Percentiles rank a stretch among this genome's conserved stretches.
These are phyloP conservation scores for Hygrophila difformis DNA, from an alignment of 257 asterid species.

Conservation along the genomic window DNA sequence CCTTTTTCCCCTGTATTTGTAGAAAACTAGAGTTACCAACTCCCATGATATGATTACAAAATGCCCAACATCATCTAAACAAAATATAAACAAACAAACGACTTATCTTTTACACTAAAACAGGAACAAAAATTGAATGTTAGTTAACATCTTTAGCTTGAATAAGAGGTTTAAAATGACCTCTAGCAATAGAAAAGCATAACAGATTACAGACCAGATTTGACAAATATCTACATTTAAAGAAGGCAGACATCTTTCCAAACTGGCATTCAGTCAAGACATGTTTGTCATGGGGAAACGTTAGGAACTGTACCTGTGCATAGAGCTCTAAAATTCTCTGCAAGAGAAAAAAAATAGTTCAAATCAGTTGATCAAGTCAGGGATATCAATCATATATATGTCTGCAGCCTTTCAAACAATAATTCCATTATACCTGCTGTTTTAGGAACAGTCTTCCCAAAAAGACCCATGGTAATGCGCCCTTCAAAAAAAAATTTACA, in stretches of 20 bases:
- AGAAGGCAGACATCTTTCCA: background rate
- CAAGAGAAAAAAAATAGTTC: constrained; percentile 21
- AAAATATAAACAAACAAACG: no score
- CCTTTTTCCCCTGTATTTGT: constrained; percentile 74
- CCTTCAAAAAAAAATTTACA: constrained; percentile 33
- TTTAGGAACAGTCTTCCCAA: constrained; percentile 90
- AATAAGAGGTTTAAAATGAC: background rate
- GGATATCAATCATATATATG: constrained; percentile 6
- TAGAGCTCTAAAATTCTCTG: constrained; percentile 91
- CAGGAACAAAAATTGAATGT: no score
- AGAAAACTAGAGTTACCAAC: background rate
- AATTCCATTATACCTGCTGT: constrained; percentile 58
- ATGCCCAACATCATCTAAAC: no score
- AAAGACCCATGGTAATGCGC: constrained; percentile 86
- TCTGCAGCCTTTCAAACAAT: background rate
- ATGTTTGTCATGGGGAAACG: background rate
- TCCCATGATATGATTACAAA: background rate
- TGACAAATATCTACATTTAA: background rate
- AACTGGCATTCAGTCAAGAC: constrained; percentile 1
- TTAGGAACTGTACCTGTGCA: constrained; percentile 55
- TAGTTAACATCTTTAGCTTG: background rate
- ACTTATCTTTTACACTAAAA: no score
- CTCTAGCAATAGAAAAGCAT: background rate
- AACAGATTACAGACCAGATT: background rate
- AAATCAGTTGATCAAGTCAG: constrained; percentile 12